Base-by-base conservation (phyloP, 805 yeast genomes). In the Suhomyces sp. region DNA sequence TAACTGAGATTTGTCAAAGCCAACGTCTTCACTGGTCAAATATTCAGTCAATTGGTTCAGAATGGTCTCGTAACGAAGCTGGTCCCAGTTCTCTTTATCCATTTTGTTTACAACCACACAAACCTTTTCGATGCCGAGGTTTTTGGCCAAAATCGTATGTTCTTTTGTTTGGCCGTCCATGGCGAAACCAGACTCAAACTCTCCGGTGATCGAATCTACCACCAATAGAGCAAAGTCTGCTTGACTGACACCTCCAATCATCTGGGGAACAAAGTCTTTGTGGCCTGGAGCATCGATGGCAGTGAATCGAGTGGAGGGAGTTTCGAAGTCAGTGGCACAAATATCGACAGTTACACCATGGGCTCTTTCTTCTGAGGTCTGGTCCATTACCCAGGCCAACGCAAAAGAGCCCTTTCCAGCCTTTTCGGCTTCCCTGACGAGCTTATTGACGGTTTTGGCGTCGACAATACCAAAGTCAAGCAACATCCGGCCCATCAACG, bases 281-380 rank as follows among this genome's bases (percentile, higher is more conserved):
- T 88, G 96, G 0, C 96, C 96, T 0, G 96, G 96, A 0, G 96
- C 91, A 69, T 88, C 96, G 50, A 88, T 82, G 4, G 90, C 85
- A 0, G 89, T 84, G 63, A 85, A 86, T 46, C 76, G 68, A 5
- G 83, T 75, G 2, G 59, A 64, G 1, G 61, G 49, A 2, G 92
- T 85, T 58, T 83, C 86, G 54, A 88, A 84, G 39, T 75, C 72
- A 7, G 88, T 84, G 49, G 86, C 84, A 51, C 88, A 84, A 29
- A 87, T 82, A 61, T 88, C 96, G 21, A 87, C 83, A 2, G 96
- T 88, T 4, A 88, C 90, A 46, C 96, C 96, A 47, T 92, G 75
- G 7, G 72, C 55, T 57, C 96, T 77, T 67, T 88, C 96, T 63
- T 88, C 94, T 1, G 74, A 67, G 0, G 93, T 86, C 63, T 87